Conservation (phyloP, 257 asterid genomes). For the Echites panduratus region DNA sequence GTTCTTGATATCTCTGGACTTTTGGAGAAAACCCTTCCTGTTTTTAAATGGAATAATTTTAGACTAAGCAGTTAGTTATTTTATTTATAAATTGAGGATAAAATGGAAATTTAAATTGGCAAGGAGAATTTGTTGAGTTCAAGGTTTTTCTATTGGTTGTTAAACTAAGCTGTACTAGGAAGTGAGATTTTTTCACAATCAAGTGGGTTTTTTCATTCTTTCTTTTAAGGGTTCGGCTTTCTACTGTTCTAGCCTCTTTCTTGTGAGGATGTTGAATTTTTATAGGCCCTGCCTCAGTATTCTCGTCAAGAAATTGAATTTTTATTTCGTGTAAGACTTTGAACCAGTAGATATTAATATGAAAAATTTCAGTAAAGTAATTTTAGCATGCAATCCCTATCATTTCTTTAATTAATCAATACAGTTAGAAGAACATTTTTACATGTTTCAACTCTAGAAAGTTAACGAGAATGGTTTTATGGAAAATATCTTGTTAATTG, state of each 20-base stretch:
- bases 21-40: constrained; percentile 5
- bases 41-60: not conserved
- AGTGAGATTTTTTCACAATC: not conserved
- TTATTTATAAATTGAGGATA: not conserved
- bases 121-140: not conserved
- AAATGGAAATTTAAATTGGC: not conserved
- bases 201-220: not conserved
- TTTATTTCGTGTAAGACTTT: not conserved
- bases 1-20: not conserved
- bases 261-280: not conserved
- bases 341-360: not conserved
- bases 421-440: too few species aligned
- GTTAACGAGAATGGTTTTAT: not conserved
- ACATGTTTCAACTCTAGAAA: not conserved
- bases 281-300: not conserved
- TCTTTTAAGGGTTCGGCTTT: not conserved
- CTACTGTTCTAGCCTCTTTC: not conserved
- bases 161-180: not conserved
- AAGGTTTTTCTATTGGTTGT: not conserved
- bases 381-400: too few species aligned
- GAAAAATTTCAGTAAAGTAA: not conserved
- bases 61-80: not conserved
- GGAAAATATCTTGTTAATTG: not conserved
- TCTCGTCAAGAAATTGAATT: not conserved
- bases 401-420: too few species aligned